Evolutionary conservation across 257 asterid genomes (phyloP), one percentile per base, ranked within the genome.

Genomic region (Parsonsia alboflavescens): DNA sequence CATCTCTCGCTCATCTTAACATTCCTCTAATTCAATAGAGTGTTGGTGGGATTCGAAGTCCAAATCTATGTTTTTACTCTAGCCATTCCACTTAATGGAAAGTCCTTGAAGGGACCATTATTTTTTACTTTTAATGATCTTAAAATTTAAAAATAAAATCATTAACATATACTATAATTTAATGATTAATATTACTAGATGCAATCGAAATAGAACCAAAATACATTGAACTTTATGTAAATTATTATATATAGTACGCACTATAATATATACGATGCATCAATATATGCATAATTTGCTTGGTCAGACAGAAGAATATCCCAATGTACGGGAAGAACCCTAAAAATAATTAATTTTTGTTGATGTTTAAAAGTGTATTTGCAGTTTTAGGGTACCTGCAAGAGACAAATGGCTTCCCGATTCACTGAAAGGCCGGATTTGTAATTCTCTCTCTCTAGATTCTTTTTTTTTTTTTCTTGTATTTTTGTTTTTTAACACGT

Each of bases 341-440:
- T n/a, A n/a, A 33, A 30, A n/a, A 5, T n/a, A 13, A 39, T 39
- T 54, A 54, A 11, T 52, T 11, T n/a, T 15, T 0, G n/a, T 33
- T 39, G 15, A 54, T 53, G n/a, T n/a, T n/a, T 54, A 62, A 62
- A 62, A 11, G 44, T 62, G 17, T 63, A 63, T 6, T 33, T 61
- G 57, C 26, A 50, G 41, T 45, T 61, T 61, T 30, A 33, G 15
- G 44, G 46, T 44, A 24, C 24, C 15, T 15, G 48, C 21, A 76
- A 58, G 79, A 57, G 79, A n/a, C 75, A 68, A 11, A 45, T 58
- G 75, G 16, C 75, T 46, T 58, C 10, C 30, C 53, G 2, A 54
- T 44, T 0, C 41, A 24, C 42, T 70, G 75, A 76, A 76, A 70
- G 75, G 79, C 28, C 79, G 53, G 21, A 26, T 76, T 39, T 16